phyloP scores from a whole-genome alignment of 768 basidiomycete genomes.

The Sutorius australiensis region DNA sequence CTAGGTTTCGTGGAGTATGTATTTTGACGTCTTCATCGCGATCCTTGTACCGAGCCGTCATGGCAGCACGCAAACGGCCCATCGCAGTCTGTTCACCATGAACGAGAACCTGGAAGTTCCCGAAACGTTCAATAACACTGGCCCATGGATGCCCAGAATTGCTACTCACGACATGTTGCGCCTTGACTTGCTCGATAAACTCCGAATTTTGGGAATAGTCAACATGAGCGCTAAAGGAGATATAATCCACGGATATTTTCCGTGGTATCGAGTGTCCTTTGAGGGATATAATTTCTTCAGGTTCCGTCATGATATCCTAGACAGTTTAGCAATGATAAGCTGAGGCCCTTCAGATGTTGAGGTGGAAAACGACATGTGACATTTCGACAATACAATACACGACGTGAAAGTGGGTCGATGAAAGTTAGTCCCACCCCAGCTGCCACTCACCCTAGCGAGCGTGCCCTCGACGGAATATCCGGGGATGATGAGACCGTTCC shows the following conservation, averaged over 20 bases:
- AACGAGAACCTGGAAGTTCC: slow-evolving; percentile 70
- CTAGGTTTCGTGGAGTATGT: slow-evolving; percentile 91
- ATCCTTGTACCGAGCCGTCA: slow-evolving; percentile 88
- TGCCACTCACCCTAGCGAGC: slow-evolving; percentile 89
- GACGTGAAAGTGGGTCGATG: slow-evolving; percentile 11
- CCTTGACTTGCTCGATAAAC: slow-evolving; percentile 91
- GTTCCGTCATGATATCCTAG: slow-evolving; percentile 94
- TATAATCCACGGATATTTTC: slow-evolving; percentile 92
- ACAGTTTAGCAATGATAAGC: slow-evolving; percentile 19
- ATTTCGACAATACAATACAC: slow-evolving; percentile 29
- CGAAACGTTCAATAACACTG: background rate
- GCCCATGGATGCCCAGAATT: background rate
- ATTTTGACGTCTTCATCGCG: slow-evolving; percentile 96
- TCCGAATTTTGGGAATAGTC: slow-evolving; percentile 98
- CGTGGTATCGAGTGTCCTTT: slow-evolving; percentile 84
- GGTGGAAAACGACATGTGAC: slow-evolving; percentile 17
- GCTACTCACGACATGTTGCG: slow-evolving; percentile 80
- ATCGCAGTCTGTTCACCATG: slow-evolving; percentile 96
- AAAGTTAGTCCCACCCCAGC: slow-evolving; percentile 12
- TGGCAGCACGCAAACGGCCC: slow-evolving; percentile 84
- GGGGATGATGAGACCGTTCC: slow-evolving; percentile 93
- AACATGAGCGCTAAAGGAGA: slow-evolving; percentile 97
- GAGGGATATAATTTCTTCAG: slow-evolving; percentile 79
- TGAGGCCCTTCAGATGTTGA: slow-evolving; percentile 7
- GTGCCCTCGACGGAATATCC: slow-evolving; percentile 98